Base-by-base conservation (phyloP, 2,329 filamentous ascomycete genomes). In the Diaporthe citrichinensis region DNA sequence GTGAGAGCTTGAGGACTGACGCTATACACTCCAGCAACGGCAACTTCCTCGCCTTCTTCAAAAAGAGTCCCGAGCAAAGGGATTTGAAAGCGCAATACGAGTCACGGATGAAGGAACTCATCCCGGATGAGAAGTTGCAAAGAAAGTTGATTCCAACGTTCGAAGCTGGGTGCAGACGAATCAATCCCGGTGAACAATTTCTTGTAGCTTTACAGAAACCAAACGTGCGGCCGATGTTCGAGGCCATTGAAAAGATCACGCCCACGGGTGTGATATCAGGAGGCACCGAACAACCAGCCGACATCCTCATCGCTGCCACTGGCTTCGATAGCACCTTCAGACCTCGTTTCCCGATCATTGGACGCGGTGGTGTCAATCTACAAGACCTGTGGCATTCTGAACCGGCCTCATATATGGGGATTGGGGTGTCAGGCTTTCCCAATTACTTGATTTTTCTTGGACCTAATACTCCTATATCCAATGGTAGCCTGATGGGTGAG, bases 111-210 rank as follows among this genome's bases (percentile, higher is more conserved):
- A 49, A 17, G 41, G 61, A 65, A 4, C 41, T 65, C 25, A 49
- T 65, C 25, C 28, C 17, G 39, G 61, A 65, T 9, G 12, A 57
- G 2, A 73, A 77, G 1, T 58, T 80, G 10, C 78, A 78, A 39
- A 67, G 76, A 6, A 72, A 74, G 5, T 77, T 80, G 23, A 78
- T 80, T 17, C 79, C 79, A 0, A 36, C 65, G 0, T 80, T 80
- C 41, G 79, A 80, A 65, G 77, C 76, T 34, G 79, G 79, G 3
- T 80, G 80, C 58, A 77, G 80, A 8, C 78, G 80, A 2, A 78
- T 80, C 31, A 81, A 78, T 25, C 86, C 86, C 0, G 86, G 85
- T 7, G 82, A 84, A 9, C 82, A 82, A 23, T 88, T 86, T 76
- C 82, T 87, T 0, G 81, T 86, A 57, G 79, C 85, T 1, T 78